Evolutionary conservation across 192 early-diverging fungal genomes (phyloP).

Genomic region (Backusella parvicylindrica): DNA sequence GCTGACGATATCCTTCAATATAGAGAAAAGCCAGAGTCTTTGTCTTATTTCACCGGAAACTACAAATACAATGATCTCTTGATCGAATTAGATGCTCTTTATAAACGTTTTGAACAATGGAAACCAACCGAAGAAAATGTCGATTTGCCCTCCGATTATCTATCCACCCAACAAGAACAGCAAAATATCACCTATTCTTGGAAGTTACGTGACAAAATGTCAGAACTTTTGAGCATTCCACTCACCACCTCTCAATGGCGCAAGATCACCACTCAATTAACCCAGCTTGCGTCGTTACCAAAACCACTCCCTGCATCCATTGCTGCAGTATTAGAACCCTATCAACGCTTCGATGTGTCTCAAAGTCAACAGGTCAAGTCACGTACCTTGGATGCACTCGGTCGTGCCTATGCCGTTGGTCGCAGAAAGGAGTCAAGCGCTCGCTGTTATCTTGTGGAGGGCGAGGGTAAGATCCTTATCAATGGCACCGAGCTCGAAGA

Average conservation of each 20-base stretch:
- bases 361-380: conserved; percentile 34
- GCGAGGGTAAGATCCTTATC: conserved; percentile 66
- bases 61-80: conserved; percentile 74
- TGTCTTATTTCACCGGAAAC: conserved; percentile 90
- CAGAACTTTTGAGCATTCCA: conserved; percentile 39
- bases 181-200: conserved; percentile 11
- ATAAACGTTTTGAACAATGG: conserved; percentile 32
- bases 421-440: conserved; percentile 81
- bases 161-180: not conserved
- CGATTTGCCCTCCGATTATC: not conserved
- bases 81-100: conserved; percentile 59
- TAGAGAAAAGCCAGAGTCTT: conserved; percentile 53
- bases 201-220: conserved; percentile 41
- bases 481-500: conserved; percentile 72
- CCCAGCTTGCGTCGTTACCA: conserved; percentile 40
- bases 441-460: conserved; percentile 69
- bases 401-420: conserved; percentile 71
- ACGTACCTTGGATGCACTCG: conserved; percentile 60
- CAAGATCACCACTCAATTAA: conserved; percentile 46
- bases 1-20: conserved; percentile 36
- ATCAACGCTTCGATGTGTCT: conserved; percentile 33
- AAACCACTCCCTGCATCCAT: conserved; percentile 32
- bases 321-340: conserved; percentile 29
- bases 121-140: not conserved
- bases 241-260: conserved; percentile 54